Evolutionary conservation across 2,329 filamentous ascomycete species (phyloP).

Genomic region (Gnomoniopsis smithogilvyi): DNA sequence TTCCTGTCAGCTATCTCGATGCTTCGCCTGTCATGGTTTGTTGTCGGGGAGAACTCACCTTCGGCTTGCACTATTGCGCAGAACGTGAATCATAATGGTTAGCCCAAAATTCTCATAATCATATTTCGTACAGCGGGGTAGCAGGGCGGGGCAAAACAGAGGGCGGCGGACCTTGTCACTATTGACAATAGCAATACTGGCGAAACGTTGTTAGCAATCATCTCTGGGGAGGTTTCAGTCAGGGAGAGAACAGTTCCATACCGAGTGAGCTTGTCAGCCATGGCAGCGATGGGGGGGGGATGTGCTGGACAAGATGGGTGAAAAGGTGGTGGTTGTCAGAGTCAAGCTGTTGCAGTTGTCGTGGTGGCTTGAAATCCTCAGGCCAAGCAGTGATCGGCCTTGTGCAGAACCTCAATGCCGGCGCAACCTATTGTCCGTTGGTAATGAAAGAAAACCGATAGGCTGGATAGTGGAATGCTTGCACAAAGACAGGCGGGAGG

Average conservation of each 20-base stretch:
- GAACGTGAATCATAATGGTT: constrained; percentile 27
- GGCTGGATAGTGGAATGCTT: background rate
- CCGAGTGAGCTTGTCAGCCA: constrained; percentile 95
- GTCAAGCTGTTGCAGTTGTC: background rate
- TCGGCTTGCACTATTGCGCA: constrained; percentile 72
- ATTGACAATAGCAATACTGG: constrained; percentile 97
- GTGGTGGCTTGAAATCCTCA: background rate
- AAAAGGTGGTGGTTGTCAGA: constrained; percentile 5
- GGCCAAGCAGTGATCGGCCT: background rate
- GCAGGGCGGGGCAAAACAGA: constrained; percentile 24
- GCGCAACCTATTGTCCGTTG: background rate
- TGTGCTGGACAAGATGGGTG: constrained; percentile 11
- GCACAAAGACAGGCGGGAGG: background rate
- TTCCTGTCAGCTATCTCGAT: constrained; percentile 10
- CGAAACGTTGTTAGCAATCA: constrained; percentile 16
- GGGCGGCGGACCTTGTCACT: constrained; percentile 78
- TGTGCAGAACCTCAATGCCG: background rate
- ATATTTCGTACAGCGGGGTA: constrained; percentile 32
- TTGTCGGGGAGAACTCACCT: constrained; percentile 48
- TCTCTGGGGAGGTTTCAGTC: constrained; percentile 10
- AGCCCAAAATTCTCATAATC: constrained; percentile 29
- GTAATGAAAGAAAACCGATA: constrained; percentile 8
- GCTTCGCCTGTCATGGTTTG: too few relatives aligned
- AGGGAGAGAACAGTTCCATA: constrained; percentile 37
- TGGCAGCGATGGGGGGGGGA: constrained; percentile 33